phyloP scores from a whole-genome alignment of 805 yeast genomes.

The Torulaspora indica region DNA sequence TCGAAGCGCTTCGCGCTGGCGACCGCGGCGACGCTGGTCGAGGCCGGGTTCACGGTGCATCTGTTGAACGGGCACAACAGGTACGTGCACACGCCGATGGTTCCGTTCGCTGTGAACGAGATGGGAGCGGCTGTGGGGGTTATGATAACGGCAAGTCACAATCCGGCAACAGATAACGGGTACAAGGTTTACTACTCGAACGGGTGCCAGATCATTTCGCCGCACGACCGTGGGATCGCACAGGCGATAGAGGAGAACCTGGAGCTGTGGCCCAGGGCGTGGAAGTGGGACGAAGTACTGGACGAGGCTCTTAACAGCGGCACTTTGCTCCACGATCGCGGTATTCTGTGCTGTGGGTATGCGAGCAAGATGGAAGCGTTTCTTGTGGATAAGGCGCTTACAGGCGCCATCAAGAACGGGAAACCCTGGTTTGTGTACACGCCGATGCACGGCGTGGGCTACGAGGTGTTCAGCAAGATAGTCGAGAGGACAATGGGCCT shows the following conservation, averaged over 20 bases:
- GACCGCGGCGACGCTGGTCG: constrained; percentile 68
- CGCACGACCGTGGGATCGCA: constrained; percentile 77
- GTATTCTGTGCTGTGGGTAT: constrained; percentile 43
- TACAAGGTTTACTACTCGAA: constrained; percentile 90
- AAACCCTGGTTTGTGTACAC: constrained; percentile 66
- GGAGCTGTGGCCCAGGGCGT: constrained; percentile 52
- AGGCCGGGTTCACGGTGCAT: constrained; percentile 65
- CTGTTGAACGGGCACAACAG: constrained; percentile 40
- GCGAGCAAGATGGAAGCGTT: constrained; percentile 31
- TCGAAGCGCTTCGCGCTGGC: constrained; percentile 76
- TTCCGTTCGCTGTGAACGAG: constrained; percentile 76
- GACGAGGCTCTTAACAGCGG: constrained; percentile 23
- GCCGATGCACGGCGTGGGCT: constrained; percentile 95
- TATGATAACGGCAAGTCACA: constrained; percentile 90
- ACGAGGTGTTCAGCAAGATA: constrained; percentile 47
- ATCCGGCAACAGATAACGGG: constrained; percentile 83
- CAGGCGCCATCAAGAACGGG: neutral
- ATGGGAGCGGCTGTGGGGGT: constrained; percentile 71
- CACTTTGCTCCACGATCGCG: constrained; percentile 40
- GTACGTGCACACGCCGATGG: constrained; percentile 79
- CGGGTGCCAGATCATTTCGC: constrained; percentile 95
- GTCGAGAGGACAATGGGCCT: constrained; percentile 31
- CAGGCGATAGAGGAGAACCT: constrained; percentile 54
- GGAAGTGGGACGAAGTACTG: constrained; percentile 44
- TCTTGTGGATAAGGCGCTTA: constrained; percentile 30